Percentiles rank a stretch among this genome's conserved stretches.
Conservation (phyloP, 2,329 filamentous ascomycete genomes). For the Dissoconium aciculare region DNA sequence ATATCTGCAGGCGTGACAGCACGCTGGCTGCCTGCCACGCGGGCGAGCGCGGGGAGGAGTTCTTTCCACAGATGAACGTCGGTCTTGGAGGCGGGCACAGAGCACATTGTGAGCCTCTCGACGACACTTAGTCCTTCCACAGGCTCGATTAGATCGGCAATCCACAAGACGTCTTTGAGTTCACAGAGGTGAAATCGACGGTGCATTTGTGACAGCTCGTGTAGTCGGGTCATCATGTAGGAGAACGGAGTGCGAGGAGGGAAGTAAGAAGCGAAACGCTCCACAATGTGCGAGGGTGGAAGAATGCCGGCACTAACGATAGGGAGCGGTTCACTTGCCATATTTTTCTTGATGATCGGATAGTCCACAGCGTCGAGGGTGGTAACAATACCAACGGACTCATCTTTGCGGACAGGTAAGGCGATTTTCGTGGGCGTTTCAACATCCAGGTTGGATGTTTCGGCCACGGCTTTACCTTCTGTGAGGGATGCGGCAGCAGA, state of each 20-base stretch:
- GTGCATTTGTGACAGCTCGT: slow-evolving; percentile 51
- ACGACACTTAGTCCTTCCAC: slow-evolving; percentile 50
- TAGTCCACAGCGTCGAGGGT: slow-evolving; percentile 61
- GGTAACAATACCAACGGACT: slow-evolving; percentile 55
- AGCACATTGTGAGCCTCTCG: slow-evolving; percentile 63
- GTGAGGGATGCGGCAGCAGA: slow-evolving; percentile 16
- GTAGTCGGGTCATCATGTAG: slow-evolving; percentile 63
- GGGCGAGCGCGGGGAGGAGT: slow-evolving; percentile 50
- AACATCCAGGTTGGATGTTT: slow-evolving; percentile 3
- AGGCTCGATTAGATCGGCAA: slow-evolving; percentile 62
- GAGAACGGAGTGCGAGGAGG: slow-evolving; percentile 66
- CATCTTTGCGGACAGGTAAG: too few species aligned
- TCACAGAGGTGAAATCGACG: slow-evolving; percentile 56
- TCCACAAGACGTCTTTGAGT: slow-evolving; percentile 45
- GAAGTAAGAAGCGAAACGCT: slow-evolving; percentile 69
- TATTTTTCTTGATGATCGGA: slow-evolving; percentile 43
- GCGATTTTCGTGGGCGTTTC: slow-evolving; percentile 7
- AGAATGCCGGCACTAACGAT: slow-evolving; percentile 58
- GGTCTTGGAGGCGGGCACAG: slow-evolving; percentile 49
- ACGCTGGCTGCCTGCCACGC: slow-evolving; percentile 51
- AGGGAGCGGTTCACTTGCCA: slow-evolving; percentile 48
- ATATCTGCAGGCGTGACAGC: slow-evolving; percentile 59
- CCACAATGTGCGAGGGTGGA: slow-evolving; percentile 54
- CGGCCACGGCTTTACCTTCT: slow-evolving; percentile 10
- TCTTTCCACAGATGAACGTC: slow-evolving; percentile 30